Base-by-base conservation (phyloP, 2,329 filamentous ascomycete species). In the Blastomyces silverae region DNA sequence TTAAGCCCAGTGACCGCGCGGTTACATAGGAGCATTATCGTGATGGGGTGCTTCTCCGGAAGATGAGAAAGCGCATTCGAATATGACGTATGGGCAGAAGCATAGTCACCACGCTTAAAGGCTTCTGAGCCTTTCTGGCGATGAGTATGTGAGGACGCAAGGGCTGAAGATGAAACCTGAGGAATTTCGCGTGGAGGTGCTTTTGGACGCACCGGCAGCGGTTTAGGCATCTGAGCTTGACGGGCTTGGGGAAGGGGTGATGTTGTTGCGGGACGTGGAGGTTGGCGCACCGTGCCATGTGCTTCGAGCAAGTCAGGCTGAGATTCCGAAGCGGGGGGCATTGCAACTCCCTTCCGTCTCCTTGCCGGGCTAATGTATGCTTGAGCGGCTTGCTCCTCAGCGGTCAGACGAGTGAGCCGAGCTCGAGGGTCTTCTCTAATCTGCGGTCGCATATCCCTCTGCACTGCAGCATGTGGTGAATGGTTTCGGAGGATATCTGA, bases 21-120 rank as follows among this genome's bases (percentile, higher is more conserved):
- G 74, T 99, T 99, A 71, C 90, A 93, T 28, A 96, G 85, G 7
- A 97, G 84, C n/a, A 97, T 81, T 66, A 97, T 94, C 22, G 86
- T 86, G 31, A 97, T 82, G 0, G 93, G 93, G 74, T 99, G 94
- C 3, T 82, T 84, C 17, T 85, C 77, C 0, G 94, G 94, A 42
- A 99, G 81, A 48, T 86, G 85, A 0, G 84, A 80, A 2, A 99
- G 80, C 1, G 94, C 91, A 39, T 85, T 84, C 0, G 89, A 87
- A 76, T 97, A 99, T 0, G 89, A 88, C 25, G 86, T 82, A 71
- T 97, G 91, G 0, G 94, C 94, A 11, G 89, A 84, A 22, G 90
- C 89, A 75, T 91, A 99, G 76, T 99, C 94, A 44, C 94, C 94
- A 46, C 91, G 87, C 77, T 97, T 97, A 79, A 96, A 97, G 69